A percentile compares a stretch with the other conserved stretches of the same genome.
phyloP scores from a whole-genome alignment of 495 filamentous ascomycete genomes.

The Aspergillus steynii region DNA sequence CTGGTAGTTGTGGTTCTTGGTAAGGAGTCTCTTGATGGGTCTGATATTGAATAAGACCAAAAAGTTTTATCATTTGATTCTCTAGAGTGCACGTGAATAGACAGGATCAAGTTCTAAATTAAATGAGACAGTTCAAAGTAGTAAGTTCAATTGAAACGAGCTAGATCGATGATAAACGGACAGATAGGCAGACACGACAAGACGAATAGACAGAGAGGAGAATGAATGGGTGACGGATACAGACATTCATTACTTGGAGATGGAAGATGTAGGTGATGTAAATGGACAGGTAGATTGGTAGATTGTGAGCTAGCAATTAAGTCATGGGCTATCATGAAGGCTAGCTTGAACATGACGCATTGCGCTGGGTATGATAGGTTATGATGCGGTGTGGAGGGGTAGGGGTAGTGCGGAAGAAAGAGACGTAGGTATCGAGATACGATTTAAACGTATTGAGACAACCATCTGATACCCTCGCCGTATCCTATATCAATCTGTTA shows the following conservation, averaged over 20 bases:
- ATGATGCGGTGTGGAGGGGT: background rate
- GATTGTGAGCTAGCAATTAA: background rate
- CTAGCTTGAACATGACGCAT: background rate
- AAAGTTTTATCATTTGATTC: too few species aligned
- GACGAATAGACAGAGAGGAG: background rate
- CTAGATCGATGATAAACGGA: slow-evolving; percentile 9
- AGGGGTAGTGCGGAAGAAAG: background rate
- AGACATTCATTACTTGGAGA: background rate
- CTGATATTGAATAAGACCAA: too few species aligned
- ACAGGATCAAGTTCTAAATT: too few species aligned
- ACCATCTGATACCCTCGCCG: slow-evolving; percentile 56
- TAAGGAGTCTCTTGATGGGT: too few species aligned
- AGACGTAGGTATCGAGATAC: background rate
- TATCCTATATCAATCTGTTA: slow-evolving; percentile 38
- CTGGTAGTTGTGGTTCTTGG: too few species aligned
- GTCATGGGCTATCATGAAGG: background rate
- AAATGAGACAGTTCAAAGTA: background rate
- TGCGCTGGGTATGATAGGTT: background rate
- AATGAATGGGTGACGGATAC: background rate
- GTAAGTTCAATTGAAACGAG: slow-evolving; percentile 5
- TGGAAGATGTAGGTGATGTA: background rate
- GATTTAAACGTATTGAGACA: slow-evolving; percentile 54
- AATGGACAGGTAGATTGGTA: background rate
- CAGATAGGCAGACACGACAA: background rate
- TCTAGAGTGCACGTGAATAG: too few species aligned